Base-by-base conservation (phyloP, 2,329 filamentous ascomycete species). In the Venturia aucupariae region DNA sequence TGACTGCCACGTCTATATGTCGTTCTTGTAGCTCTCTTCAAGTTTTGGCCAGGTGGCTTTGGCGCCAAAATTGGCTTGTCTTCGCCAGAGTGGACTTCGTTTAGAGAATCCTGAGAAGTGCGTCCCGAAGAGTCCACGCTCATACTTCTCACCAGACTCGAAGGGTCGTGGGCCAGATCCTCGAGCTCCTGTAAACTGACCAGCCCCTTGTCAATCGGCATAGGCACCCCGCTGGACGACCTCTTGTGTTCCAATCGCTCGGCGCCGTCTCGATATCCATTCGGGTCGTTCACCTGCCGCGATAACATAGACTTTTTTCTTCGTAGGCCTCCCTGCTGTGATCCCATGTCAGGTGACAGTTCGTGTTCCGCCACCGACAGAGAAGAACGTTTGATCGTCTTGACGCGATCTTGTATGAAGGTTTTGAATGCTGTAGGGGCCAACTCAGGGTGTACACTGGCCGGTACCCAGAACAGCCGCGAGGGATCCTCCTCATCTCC, bases 291-390 rank as follows among this genome's bases (percentile, higher is more conserved):
- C 66, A 99, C 90, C 74, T 97, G 92, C 65, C 89, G 85, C 6
- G 93, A 97, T 5, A 99, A 81, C 90, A 96, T 97, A 0, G 93
- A 97, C 76, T 94, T 96, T 76, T 96, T 96, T 70, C 94, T 85
- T 69, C 87, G 83, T 67, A 97, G 74, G 46, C 89, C 83, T 19
- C 84, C 84, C 5, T 32, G 27, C 51, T 38, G 27, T 42, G 8
- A 24, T 51, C 22, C 41, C 19, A 8, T 24, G 30, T 64, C 51
- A 30, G 62, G 10, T 27, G 62, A 59, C 24, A 44, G 51, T 2
- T 46, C 35, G 19, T 39, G 30, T 15, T 60, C 76, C 17, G 51
- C 35, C 2, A 70, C 59, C 76, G 91, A 30, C 88, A 88, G 0
- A 22, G 92, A 96, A 70, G 90, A 85, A 68, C 92, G 83, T 74